These are phyloP conservation scores for Cladophialophora exuberans DNA, from an alignment of 2,329 filamentous ascomycete genomes.

Conservation along the genomic window DNA sequence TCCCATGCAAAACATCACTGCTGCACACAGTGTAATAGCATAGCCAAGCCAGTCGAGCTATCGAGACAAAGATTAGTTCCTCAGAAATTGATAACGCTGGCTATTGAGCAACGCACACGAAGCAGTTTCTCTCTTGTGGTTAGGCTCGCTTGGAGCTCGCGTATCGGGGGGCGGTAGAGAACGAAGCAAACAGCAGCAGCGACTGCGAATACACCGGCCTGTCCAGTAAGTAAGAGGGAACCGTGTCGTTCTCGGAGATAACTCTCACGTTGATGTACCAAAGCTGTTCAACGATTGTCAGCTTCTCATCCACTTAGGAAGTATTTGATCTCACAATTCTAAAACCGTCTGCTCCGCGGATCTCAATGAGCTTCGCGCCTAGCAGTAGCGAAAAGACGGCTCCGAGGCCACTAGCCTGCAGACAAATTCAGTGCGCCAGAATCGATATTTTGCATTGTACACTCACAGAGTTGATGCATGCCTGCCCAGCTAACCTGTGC, in stretches of 20 bases:
- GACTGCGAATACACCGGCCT: slow-evolving; percentile 9
- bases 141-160: slow-evolving; percentile 7
- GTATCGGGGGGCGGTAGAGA: slow-evolving; percentile 13
- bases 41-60: slow-evolving; percentile 18
- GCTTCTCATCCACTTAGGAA: not conserved
- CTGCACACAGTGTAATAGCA: slow-evolving; percentile 12
- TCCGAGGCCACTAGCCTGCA: slow-evolving; percentile 9
- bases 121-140: slow-evolving; percentile 5
- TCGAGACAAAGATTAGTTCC: not conserved
- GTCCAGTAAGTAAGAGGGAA: not conserved
- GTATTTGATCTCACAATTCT: slow-evolving; percentile 9
- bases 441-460: not conserved
- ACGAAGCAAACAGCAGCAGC: slow-evolving; percentile 12
- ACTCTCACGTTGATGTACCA: slow-evolving; percentile 18
- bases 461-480: slow-evolving; percentile 16
- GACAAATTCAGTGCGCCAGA: not conserved
- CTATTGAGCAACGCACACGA: slow-evolving; percentile 3
- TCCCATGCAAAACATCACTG: slow-evolving; percentile 14
- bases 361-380: slow-evolving; percentile 14
- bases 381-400: slow-evolving; percentile 11
- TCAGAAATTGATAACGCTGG: not conserved
- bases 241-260: not conserved
- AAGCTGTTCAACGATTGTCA: not conserved
- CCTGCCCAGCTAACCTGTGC: slow-evolving; percentile 18
- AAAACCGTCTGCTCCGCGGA: slow-evolving; percentile 7